Evolutionary conservation across 805 yeast genomes (phyloP).

Genomic region (Dipodascus albidus): DNA sequence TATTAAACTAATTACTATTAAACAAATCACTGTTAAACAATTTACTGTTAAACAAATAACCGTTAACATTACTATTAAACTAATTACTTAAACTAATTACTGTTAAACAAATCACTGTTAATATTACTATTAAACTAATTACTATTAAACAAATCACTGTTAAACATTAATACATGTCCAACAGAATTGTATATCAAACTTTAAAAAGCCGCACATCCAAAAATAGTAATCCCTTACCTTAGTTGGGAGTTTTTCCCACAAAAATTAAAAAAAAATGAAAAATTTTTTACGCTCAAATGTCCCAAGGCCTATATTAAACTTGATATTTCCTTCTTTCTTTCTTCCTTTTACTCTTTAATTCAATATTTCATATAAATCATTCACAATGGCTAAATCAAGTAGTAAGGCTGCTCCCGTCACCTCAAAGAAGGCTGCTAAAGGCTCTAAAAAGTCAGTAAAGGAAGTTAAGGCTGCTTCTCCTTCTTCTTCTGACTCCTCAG

Average conservation of each 20-base stretch:
- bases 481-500: conserved; percentile 17
- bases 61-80: too few species aligned
- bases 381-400: conserved; percentile 1
- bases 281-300: background rate
- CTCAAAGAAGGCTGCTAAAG: background rate
- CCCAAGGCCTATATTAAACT: background rate
- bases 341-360: background rate
- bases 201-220: background rate
- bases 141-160: too few species aligned
- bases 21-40: too few species aligned
- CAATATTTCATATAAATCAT: background rate
- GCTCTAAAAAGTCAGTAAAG: conserved; percentile 3
- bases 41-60: too few species aligned
- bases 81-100: too few species aligned
- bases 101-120: too few species aligned
- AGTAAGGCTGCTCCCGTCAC: background rate
- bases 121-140: too few species aligned
- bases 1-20: too few species aligned
- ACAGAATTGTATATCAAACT: too few species aligned
- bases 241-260: conserved; percentile 2
- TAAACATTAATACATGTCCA: too few species aligned
- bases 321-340: background rate
- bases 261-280: background rate
- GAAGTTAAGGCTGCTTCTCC: conserved; percentile 6
- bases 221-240: background rate